Base-by-base conservation (phyloP, 495 filamentous ascomycete genomes). In the Penicillium atrosanguineum region DNA sequence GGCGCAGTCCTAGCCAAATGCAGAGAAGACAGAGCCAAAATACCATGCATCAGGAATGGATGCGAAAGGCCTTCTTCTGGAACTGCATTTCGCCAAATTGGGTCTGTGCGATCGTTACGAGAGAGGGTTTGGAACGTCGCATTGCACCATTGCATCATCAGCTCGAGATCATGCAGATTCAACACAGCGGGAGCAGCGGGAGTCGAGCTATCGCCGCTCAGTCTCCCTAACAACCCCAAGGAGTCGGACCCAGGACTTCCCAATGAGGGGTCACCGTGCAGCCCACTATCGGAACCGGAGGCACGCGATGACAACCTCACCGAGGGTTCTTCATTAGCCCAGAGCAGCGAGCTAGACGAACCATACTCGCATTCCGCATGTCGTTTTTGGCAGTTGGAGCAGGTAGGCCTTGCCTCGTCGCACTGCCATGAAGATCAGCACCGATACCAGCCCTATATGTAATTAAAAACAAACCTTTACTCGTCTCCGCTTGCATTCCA, bases 1-100 rank as follows among this genome's bases (percentile, higher is more conserved):
- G 52, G 55, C 0, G 60, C 54, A 1, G 67, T 69, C 15, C 70
- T 60, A 12, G 71, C 69, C 4, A 82, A 69, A 59, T 81, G 78
- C 2, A 80, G 61, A 4, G 78, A 70, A 4, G 77, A 72, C 7
- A 81, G 58, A 8, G 77, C 75, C 14, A 81, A 57, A 34, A 81
- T 72, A n/a, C 77, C 77, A 47, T 79, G 76, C 75, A 81, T 77
- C 7, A 81, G 62, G 41, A 78, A 79, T 2, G 71, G 71, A 29
- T 81, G 68, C 0, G 67, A 59, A 25, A 81, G 69, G 0, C 73
- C 78, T 50, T 79, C 70, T 51, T 77, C 69, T 8, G 75, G 72
- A 1, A 76, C 75, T 29, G 58, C 46, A 19, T 53, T 55, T n/a
- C 69, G 68, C 76, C 79, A 81, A 58, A 82, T 60, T 12, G 43